Conservation (phyloP, 495 filamentous ascomycete species). For the Penicillium subrubescens region DNA sequence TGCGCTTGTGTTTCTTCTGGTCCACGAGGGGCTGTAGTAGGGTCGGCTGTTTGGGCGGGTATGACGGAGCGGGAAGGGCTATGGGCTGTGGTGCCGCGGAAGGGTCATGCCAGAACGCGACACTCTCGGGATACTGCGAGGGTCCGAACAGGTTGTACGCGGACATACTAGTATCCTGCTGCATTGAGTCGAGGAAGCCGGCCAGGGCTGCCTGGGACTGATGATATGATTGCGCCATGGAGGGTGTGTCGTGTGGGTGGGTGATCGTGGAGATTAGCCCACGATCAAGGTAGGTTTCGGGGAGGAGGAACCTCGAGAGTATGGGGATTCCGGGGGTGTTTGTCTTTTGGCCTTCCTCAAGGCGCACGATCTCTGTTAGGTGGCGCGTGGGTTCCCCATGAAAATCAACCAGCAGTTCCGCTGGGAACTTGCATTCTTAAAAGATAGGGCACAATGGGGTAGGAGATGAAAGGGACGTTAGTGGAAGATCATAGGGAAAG, state of each 20-base stretch:
- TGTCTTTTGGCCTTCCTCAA: background rate
- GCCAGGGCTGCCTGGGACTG: slow-evolving; percentile 38
- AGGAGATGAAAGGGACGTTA: background rate
- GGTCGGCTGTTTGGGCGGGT: slow-evolving; percentile 34
- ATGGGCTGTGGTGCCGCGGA: slow-evolving; percentile 27
- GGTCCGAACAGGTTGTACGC: slow-evolving; percentile 42
- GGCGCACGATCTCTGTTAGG: slow-evolving; percentile 1
- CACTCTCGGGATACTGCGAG: slow-evolving; percentile 43
- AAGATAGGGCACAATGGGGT: background rate
- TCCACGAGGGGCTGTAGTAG: slow-evolving; percentile 51
- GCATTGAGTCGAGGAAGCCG: slow-evolving; percentile 35
- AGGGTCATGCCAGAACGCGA: slow-evolving; percentile 48
- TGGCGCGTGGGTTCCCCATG: slow-evolving; percentile 15
- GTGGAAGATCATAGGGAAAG: slow-evolving; percentile 1
- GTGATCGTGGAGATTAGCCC: background rate
- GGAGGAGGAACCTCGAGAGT: background rate
- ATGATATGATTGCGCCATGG: slow-evolving; percentile 41
- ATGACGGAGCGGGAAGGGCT: slow-evolving; percentile 27
- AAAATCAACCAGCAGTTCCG: slow-evolving; percentile 15
- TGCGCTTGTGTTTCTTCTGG: slow-evolving; percentile 90
- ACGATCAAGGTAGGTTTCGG: background rate
- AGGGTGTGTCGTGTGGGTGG: slow-evolving; percentile 6
- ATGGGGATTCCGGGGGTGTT: background rate
- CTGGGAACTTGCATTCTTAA: slow-evolving; percentile 14
- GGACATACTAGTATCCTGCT: slow-evolving; percentile 32